These are phyloP conservation scores for Candida ponderosae DNA, from an alignment of 805 yeast genomes.

Conservation along the genomic window DNA sequence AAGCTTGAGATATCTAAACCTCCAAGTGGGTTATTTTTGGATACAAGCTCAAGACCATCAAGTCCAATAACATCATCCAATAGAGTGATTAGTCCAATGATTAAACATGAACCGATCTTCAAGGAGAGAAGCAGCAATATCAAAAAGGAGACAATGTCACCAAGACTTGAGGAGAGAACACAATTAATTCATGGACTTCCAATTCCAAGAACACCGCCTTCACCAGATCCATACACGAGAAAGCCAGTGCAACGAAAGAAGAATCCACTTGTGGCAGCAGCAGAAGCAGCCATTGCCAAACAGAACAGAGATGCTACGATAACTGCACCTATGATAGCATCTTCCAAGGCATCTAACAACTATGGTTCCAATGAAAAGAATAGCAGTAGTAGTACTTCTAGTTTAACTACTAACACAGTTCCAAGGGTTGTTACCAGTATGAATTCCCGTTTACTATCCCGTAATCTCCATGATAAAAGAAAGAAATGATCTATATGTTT, in stretches of 20 bases:
- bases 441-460: constrained; percentile 55
- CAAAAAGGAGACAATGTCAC: constrained; percentile 10
- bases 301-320: constrained; percentile 1
- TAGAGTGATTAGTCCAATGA: neutral
- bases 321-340: constrained; percentile 3
- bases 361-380: too few relatives aligned
- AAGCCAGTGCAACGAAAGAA: neutral
- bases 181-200: constrained; percentile 28
- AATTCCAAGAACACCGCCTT: neutral
- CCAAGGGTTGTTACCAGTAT: constrained; percentile 37
- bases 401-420: constrained; percentile 3
- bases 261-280: constrained; percentile 16
- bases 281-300: constrained; percentile 14
- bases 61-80: neutral
- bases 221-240: constrained; percentile 1
- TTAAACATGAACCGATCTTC: neutral
- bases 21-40: too few relatives aligned
- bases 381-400: neutral
- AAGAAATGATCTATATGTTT: constrained; percentile 6
- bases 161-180: constrained; percentile 6
- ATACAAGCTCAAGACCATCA: neutral
- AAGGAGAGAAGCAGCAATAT: neutral
- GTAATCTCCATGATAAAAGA: constrained; percentile 39
- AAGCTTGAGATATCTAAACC: neutral
- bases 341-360: too few relatives aligned